Evolutionary conservation across 805 yeast genomes (phyloP).

Genomic region (Yarrowia bubula): DNA sequence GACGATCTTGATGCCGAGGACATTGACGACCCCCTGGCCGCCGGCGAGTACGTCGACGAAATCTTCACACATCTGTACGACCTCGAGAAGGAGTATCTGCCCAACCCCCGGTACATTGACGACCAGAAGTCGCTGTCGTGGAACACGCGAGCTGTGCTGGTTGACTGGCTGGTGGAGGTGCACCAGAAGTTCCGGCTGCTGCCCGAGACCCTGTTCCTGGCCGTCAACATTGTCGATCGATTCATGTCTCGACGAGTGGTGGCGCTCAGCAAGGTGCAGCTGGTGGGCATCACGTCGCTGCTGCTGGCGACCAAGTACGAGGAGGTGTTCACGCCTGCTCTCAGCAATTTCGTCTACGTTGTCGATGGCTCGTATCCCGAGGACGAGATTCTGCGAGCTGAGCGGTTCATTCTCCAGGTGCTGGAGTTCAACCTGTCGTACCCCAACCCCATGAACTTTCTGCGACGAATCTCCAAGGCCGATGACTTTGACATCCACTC

Average conservation of each 20-base stretch:
- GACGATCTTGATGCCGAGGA: conserved; percentile 42
- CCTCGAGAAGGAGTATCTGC: conserved; percentile 70
- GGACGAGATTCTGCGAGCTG: conserved; percentile 79
- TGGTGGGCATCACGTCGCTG: conserved; percentile 79
- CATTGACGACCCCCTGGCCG: conserved; percentile 62
- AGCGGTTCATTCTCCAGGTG: conserved; percentile 69
- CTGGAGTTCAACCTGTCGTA: conserved; percentile 73
- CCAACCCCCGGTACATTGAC: conserved; percentile 53
- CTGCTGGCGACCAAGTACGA: conserved; percentile 92
- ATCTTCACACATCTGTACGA: conserved; percentile 77
- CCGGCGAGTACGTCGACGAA: conserved; percentile 84
- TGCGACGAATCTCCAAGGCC: conserved; percentile 84
- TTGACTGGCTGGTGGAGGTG: conserved; percentile 93
- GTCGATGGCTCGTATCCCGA: conserved; percentile 83
- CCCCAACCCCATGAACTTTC: conserved; percentile 87
- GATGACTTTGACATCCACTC: conserved; percentile 84
- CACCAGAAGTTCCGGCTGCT: conserved; percentile 77
- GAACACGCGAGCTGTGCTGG: conserved; percentile 76
- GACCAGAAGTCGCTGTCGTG: conserved; percentile 71
- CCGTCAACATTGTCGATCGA: conserved; percentile 84
- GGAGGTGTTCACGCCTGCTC: conserved; percentile 85
- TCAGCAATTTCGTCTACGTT: conserved; percentile 79
- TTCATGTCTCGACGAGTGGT: conserved; percentile 73
- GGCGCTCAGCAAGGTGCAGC: conserved; percentile 74
- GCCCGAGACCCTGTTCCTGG: conserved; percentile 81